A percentile compares a stretch with the other conserved stretches of the same genome.
These are phyloP conservation scores for Coemansia sp. DNA, from an alignment of 192 early-diverging fungal genomes.

Conservation along the genomic window DNA sequence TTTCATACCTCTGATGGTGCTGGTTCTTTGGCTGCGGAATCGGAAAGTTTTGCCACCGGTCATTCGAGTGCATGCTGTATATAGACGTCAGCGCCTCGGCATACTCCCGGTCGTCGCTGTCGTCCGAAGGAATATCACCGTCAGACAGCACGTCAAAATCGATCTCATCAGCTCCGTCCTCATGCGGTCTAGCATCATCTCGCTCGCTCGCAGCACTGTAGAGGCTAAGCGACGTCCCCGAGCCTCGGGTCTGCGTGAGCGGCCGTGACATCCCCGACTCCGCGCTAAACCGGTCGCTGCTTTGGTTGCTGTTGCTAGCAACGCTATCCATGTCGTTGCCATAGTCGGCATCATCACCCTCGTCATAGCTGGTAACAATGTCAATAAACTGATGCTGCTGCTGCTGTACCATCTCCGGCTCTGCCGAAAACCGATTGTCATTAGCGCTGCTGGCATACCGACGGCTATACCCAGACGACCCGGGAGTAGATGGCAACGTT, in stretches of 20 bases:
- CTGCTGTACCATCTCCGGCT: not conserved
- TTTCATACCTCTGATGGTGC: too few relatives aligned
- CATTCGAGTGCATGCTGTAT: not conserved
- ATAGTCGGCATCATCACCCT: not conserved
- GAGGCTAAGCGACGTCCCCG: conserved; percentile 25
- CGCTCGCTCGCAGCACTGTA: conserved; percentile 26
- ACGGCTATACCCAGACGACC: conserved; percentile 19
- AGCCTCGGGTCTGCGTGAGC: conserved; percentile 20
- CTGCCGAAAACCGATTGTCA: not conserved
- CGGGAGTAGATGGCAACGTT: conserved; percentile 46
- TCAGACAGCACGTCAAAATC: not conserved
- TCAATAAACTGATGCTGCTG: conserved; percentile 6
- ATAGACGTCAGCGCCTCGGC: conserved; percentile 3
- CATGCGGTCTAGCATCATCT: not conserved
- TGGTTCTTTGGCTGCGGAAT: not conserved
- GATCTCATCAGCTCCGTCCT: not conserved
- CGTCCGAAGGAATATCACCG: not conserved
- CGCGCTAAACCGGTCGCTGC: conserved; percentile 8
- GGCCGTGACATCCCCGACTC: conserved; percentile 12
- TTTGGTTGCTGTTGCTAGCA: not conserved
- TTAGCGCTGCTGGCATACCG: conserved; percentile 7
- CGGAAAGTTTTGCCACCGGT: not conserved
- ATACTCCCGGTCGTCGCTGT: conserved; percentile 1
- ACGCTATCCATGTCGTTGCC: not conserved
- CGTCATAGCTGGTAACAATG: conserved; percentile 1